A percentile compares a stretch with the other conserved stretches of the same genome.
These are phyloP conservation scores for Periconia macrospinosa DNA, from an alignment of 2,329 filamentous ascomycete genomes.

Conservation along the genomic window DNA sequence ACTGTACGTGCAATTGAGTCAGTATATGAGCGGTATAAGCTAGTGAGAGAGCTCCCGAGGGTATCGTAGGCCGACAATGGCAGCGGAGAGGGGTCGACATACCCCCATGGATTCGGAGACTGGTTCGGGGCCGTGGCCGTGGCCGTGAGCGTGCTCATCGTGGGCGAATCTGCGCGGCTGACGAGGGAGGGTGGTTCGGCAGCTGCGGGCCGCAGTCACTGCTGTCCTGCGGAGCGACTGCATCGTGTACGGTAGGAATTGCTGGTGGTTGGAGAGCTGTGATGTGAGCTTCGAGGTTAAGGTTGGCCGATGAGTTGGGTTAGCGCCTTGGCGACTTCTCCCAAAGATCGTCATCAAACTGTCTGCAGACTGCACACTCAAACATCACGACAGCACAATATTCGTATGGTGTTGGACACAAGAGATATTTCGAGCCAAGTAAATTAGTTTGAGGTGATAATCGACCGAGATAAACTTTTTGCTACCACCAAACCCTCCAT, in stretches of 20 bases:
- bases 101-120: conserved; percentile 56
- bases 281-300: conserved; percentile 30
- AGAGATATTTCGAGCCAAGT: too few species aligned
- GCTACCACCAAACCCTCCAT: too few species aligned
- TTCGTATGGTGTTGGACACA: too few species aligned
- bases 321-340: conserved; percentile 19
- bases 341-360: background rate
- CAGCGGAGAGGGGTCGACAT: conserved; percentile 32
- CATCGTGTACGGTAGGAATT: conserved; percentile 41
- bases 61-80: conserved; percentile 12
- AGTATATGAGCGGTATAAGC: conserved; percentile 6
- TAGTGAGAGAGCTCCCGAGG: background rate
- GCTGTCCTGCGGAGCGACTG: conserved; percentile 50
- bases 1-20: conserved; percentile 34
- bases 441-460: too few species aligned
- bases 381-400: background rate
- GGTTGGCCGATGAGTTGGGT: conserved; percentile 8
- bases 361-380: too few species aligned
- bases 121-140: conserved; percentile 36
- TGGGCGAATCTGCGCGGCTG: conserved; percentile 47
- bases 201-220: conserved; percentile 44
- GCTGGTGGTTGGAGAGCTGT: conserved; percentile 17
- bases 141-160: conserved; percentile 33
- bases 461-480: too few species aligned
- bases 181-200: conserved; percentile 37